phyloP scores from a whole-genome alignment of 2,329 filamentous ascomycete species.

The Endocalyx cinctus region DNA sequence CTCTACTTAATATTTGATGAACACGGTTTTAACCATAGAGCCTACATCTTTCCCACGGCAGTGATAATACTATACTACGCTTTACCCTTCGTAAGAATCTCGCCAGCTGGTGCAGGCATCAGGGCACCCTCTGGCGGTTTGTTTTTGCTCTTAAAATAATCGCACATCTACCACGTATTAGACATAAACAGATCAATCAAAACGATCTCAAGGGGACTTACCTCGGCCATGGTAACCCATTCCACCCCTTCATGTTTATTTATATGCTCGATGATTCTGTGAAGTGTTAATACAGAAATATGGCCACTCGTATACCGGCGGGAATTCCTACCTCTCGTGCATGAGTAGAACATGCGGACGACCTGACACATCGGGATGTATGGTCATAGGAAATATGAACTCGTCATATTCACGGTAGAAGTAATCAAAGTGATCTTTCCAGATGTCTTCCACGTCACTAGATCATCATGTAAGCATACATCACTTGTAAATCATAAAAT shows the following conservation, averaged over 20 bases:
- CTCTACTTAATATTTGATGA: no score
- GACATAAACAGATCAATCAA: no score
- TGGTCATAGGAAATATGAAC: conserved; percentile 73
- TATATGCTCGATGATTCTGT: conserved; percentile 62
- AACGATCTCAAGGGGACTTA: conserved; percentile 1
- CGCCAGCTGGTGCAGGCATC: conserved; percentile 52
- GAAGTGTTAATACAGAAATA: conserved; percentile 12
- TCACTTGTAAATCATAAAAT: not conserved
- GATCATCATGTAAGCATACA: not conserved
- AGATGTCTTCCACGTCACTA: conserved; percentile 60
- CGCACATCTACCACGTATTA: conserved; percentile 60
- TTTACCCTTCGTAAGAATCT: conserved; percentile 39
- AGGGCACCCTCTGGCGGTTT: conserved; percentile 51
- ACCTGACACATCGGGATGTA: conserved; percentile 70
- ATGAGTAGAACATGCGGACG: conserved; percentile 68
- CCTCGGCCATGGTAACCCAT: conserved; percentile 55
- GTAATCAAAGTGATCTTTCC: conserved; percentile 65
- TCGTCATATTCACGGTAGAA: conserved; percentile 74
- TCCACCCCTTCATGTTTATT: conserved; percentile 57
- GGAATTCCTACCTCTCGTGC: conserved; percentile 66
- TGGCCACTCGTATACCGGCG: conserved; percentile 10
- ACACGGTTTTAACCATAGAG: no score
- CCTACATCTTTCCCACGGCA: no score
- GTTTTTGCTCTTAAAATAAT: conserved; percentile 68
- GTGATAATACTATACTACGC: no score